Evolutionary conservation across 495 filamentous ascomycete species (phyloP).

Genomic region (Penicillium bovifimosum): DNA sequence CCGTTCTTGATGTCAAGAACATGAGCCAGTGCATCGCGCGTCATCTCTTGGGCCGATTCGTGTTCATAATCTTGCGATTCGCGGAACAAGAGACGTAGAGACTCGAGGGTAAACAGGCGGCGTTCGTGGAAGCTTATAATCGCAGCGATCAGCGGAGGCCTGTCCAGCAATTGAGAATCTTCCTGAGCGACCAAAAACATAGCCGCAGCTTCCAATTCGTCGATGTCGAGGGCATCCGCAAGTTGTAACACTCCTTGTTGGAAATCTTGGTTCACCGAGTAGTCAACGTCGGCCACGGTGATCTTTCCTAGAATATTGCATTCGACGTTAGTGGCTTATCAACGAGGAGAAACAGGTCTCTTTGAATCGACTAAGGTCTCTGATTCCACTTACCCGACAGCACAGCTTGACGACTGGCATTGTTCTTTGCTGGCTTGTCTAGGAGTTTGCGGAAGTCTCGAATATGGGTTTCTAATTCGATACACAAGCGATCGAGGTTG

Average conservation of each 20-base stretch:
- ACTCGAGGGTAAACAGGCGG: slow-evolving; percentile 73
- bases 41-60: slow-evolving; percentile 35
- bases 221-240: slow-evolving; percentile 80
- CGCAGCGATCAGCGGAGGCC: slow-evolving; percentile 63
- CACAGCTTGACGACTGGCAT: slow-evolving; percentile 56
- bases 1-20: slow-evolving; percentile 45
- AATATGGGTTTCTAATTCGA: slow-evolving; percentile 63
- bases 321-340: slow-evolving; percentile 28
- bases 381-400: slow-evolving; percentile 42
- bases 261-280: slow-evolving; percentile 80
- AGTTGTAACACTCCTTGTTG: slow-evolving; percentile 70
- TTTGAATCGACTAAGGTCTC: background rate
- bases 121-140: slow-evolving; percentile 81
- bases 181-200: slow-evolving; percentile 64
- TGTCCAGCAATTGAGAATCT: slow-evolving; percentile 58
- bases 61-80: slow-evolving; percentile 56
- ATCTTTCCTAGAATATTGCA: slow-evolving; percentile 56
- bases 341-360: background rate
- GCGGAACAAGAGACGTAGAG: slow-evolving; percentile 68
- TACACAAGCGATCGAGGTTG: slow-evolving; percentile 56
- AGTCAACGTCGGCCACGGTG: slow-evolving; percentile 62
- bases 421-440: slow-evolving; percentile 66
- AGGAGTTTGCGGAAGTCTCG: slow-evolving; percentile 72
- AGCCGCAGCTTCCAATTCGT: slow-evolving; percentile 77
- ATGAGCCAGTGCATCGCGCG: slow-evolving; percentile 35